A percentile compares a stretch with the other conserved stretches of the same genome.
These are phyloP conservation scores for Rhizopogon salebrosus DNA, from an alignment of 768 basidiomycete species.

Conservation along the genomic window DNA sequence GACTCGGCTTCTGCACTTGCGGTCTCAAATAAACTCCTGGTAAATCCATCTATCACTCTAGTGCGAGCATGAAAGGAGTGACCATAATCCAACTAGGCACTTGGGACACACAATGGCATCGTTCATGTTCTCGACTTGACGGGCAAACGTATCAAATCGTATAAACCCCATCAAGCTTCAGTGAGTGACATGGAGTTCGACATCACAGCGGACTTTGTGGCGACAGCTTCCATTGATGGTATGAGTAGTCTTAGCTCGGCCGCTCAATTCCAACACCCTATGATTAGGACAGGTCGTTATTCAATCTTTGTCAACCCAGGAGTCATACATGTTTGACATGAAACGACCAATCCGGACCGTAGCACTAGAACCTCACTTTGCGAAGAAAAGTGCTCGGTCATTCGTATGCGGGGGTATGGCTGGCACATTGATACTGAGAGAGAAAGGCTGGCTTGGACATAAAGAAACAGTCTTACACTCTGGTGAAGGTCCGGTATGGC, in stretches of 20 bases:
- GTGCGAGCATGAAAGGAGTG: neutral
- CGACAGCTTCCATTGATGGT: constrained; percentile 93
- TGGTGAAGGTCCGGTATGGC: constrained; percentile 95
- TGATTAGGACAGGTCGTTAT: constrained; percentile 82
- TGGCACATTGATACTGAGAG: constrained; percentile 78
- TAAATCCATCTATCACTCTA: constrained; percentile 21
- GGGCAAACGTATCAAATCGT: constrained; percentile 83
- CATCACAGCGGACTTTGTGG: constrained; percentile 80
- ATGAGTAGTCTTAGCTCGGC: constrained; percentile 19
- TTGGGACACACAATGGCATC: constrained; percentile 93
- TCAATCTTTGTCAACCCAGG: constrained; percentile 71
- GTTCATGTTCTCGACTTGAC: constrained; percentile 78
- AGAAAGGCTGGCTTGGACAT: constrained; percentile 96
- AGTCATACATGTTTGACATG: constrained; percentile 84
- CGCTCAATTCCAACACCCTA: neutral
- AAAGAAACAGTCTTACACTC: constrained; percentile 79
- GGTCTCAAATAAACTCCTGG: constrained; percentile 70
- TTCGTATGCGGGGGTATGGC: constrained; percentile 93
- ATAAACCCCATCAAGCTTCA: constrained; percentile 85
- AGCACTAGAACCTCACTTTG: constrained; percentile 87
- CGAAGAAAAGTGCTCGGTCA: constrained; percentile 67
- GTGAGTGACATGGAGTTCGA: constrained; percentile 85
- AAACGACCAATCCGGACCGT: constrained; percentile 89
- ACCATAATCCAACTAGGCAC: constrained; percentile 44
- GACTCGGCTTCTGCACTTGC: constrained; percentile 84